Conservation (phyloP, 2,329 filamentous ascomycete genomes). For the Periconia digitata region DNA sequence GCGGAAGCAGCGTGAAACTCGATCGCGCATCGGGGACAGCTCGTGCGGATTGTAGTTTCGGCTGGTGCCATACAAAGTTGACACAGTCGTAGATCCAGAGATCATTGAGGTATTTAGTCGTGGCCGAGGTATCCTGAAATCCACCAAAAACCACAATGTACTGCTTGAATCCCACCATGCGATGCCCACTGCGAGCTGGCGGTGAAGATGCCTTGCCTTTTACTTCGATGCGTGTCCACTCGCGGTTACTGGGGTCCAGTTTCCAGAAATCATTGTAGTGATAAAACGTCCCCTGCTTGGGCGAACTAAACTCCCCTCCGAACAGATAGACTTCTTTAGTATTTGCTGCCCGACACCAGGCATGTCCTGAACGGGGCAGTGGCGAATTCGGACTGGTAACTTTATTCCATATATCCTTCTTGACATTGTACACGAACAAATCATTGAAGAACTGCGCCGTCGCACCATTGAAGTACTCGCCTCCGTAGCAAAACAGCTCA, state of each 20-base stretch:
- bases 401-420: conserved; percentile 85
- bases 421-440: conserved; percentile 70
- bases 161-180: conserved; percentile 97
- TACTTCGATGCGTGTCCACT: conserved; percentile 88
- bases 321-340: conserved; percentile 86
- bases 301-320: conserved; percentile 93
- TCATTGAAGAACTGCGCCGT: conserved; percentile 73
- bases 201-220: conserved; percentile 79
- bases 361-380: conserved; percentile 87
- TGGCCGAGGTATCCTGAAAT: conserved; percentile 94
- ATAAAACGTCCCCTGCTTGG: conserved; percentile 97
- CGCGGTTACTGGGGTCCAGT: conserved; percentile 77
- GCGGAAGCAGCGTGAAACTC: conserved; percentile 87
- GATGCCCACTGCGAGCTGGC: conserved; percentile 84
- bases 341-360: conserved; percentile 89
- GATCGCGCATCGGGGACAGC: conserved; percentile 89
- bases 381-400: conserved; percentile 91
- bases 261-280: conserved; percentile 99
- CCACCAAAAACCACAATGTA: conserved; percentile 95
- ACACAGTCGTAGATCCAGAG: conserved; percentile 94
- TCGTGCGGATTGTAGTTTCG: conserved; percentile 72
- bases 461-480: conserved; percentile 93
- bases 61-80: conserved; percentile 81
- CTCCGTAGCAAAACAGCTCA: conserved; percentile 88
- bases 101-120: conserved; percentile 91